Conservation (phyloP, 768 basidiomycete species). For the Boletus huronensis region DNA sequence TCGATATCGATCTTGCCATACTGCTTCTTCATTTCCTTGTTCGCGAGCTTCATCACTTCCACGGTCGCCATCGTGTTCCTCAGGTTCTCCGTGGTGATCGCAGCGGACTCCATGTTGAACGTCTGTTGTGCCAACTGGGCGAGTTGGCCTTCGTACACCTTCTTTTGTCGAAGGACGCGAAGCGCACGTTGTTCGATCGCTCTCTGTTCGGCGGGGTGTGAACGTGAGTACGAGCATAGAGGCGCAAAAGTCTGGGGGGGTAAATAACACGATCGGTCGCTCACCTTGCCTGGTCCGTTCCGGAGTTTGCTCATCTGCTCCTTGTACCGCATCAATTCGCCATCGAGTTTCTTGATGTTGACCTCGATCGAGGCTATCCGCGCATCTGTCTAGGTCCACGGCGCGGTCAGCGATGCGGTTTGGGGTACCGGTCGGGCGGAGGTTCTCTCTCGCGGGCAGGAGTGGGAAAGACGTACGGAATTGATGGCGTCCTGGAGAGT, state of each 20-base stretch:
- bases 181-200: slow-evolving; percentile 95
- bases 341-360: slow-evolving; percentile 95
- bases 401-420: not conserved
- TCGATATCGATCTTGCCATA: slow-evolving; percentile 97
- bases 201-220: slow-evolving; percentile 41
- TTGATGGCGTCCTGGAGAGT: slow-evolving; percentile 89
- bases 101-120: slow-evolving; percentile 97
- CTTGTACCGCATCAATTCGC: slow-evolving; percentile 86
- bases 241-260: not conserved
- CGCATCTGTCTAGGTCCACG: slow-evolving; percentile 66
- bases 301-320: slow-evolving; percentile 94
- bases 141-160: slow-evolving; percentile 93
- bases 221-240: not conserved
- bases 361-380: slow-evolving; percentile 89
- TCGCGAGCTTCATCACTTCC: slow-evolving; percentile 92
- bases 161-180: slow-evolving; percentile 89
- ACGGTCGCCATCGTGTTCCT: slow-evolving; percentile 99
- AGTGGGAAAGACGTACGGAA: slow-evolving; percentile 49
- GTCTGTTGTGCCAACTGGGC: slow-evolving; percentile 90
- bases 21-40: slow-evolving; percentile 95
- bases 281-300: slow-evolving; percentile 92
- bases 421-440: not conserved
- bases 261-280: not conserved
- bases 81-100: slow-evolving; percentile 94
- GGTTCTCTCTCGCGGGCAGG: not conserved